Conservation (phyloP, 108 stramenopile species). For the Nitzschia palea region DNA sequence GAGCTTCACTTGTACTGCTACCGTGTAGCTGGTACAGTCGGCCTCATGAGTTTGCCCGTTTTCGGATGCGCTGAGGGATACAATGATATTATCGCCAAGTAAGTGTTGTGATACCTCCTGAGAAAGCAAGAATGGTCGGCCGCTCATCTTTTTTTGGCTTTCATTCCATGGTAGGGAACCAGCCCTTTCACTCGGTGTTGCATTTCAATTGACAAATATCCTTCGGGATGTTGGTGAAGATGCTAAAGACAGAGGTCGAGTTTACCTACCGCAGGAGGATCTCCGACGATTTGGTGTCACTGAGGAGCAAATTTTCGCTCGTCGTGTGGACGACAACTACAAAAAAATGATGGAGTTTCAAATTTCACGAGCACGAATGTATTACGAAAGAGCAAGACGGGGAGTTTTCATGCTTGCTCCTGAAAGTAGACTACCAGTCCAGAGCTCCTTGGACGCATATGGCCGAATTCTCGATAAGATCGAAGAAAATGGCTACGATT, state of each 20-base stretch:
- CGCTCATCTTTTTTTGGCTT: slow-evolving; percentile 1
- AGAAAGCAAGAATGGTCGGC: background rate
- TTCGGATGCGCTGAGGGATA: slow-evolving; percentile 86
- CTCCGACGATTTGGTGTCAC: slow-evolving; percentile 91
- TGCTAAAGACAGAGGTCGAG: slow-evolving; percentile 84
- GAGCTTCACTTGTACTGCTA: slow-evolving; percentile 97
- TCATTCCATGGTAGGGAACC: slow-evolving; percentile 66
- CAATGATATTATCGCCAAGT: slow-evolving; percentile 84
- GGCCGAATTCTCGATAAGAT: slow-evolving; percentile 92
- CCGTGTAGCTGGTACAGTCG: slow-evolving; percentile 96
- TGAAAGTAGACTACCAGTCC: slow-evolving; percentile 89
- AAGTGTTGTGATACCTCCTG: background rate
- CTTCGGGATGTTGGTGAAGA: slow-evolving; percentile 98
- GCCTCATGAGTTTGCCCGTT: slow-evolving; percentile 95
- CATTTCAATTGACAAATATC: slow-evolving; percentile 98
- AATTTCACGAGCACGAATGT: slow-evolving; percentile 90
- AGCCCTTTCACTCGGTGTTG: slow-evolving; percentile 94
- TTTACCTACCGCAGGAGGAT: slow-evolving; percentile 92
- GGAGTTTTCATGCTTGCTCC: slow-evolving; percentile 93
- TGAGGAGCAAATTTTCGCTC: slow-evolving; percentile 87
- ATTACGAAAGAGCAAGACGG: slow-evolving; percentile 90
- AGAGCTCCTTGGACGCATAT: slow-evolving; percentile 92
- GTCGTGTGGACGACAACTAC: slow-evolving; percentile 89
- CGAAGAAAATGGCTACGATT: slow-evolving; percentile 94
- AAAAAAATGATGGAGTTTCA: slow-evolving; percentile 93